Base-by-base conservation (phyloP, 1,284 basidiomycete genomes). In the Ceratobasidium sp. region DNA sequence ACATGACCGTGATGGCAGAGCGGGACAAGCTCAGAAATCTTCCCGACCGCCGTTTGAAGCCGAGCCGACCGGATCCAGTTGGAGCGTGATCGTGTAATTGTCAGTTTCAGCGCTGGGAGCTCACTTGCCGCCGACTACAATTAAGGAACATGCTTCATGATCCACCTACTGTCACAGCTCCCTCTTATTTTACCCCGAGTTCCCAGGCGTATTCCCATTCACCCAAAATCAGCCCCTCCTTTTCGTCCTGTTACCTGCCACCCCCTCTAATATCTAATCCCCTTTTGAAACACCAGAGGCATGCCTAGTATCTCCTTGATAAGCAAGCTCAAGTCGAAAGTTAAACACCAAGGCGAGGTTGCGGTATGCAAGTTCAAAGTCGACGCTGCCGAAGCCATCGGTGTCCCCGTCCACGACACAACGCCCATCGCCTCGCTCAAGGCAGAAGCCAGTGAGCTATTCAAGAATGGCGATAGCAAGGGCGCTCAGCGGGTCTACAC, bases 261-360 rank as follows among this genome's bases (percentile, higher is more conserved):
- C 11, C 29, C 63, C 34, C 37, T 27, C 59, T 62, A 41, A 48
- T 13, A 49, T n/a, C 49, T 62, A 62, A 62, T 62, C 24, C 7
- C 49, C 8, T 66, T 56, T 22, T 46, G 34, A 41, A 37, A 19
- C 66, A 13, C 24, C 37, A 7, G 39, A 39, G 39, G 24, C 51
- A 69, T 69, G 66, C 66, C 66, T 19, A 24, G 49, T 43, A 56
- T 69, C 29, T 69, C 66, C 43, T 24, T 69, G 29, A 69, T 69
- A 9, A 54, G 49, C 24, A 69, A 69, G 41, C 49, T 69, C 66
- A 69, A 69, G 41, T 69, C 66, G 13, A 69, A 69, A 29, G 66
- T 69, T 37, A 69, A 69, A 39, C 66, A 69, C 37, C 66, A 69
- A 58, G 66, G 66, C 24, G 66, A 69, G 29, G 66, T 69, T 24